Evolutionary conservation across 1,284 basidiomycete species (phyloP).

Genomic region (Trichosporon asahii): DNA sequence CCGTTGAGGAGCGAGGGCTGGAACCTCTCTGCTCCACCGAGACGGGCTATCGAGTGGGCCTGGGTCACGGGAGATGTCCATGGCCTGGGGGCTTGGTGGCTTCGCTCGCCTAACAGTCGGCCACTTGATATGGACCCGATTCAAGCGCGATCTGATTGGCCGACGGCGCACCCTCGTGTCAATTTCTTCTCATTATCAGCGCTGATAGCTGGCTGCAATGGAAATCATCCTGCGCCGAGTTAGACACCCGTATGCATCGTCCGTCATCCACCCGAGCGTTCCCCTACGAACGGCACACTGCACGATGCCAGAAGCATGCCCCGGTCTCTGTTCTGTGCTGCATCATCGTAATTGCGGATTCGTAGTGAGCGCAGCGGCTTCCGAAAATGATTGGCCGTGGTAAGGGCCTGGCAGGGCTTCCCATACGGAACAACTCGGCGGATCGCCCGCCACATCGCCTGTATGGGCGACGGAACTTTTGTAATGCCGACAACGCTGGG

Average conservation of each 20-base stretch:
- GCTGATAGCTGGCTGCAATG: neutral
- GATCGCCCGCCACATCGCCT: slow-evolving; percentile 2
- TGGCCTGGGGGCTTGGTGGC: neutral
- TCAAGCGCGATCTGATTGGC: neutral
- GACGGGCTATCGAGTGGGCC: neutral
- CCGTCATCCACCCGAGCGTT: neutral
- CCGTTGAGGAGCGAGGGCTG: neutral
- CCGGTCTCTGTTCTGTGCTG: neutral
- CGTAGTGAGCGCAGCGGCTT: neutral
- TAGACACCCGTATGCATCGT: neutral
- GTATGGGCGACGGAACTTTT: neutral
- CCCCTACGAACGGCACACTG: neutral
- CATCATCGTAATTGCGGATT: slow-evolving; percentile 1
- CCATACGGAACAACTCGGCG: slow-evolving; percentile 7
- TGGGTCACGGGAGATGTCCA: neutral
- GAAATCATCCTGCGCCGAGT: neutral
- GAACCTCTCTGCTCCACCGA: neutral
- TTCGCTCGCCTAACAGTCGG: neutral
- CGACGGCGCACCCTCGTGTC: neutral
- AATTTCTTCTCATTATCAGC: neutral
- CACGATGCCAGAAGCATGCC: neutral
- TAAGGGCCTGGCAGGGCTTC: neutral
- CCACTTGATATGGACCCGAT: slow-evolving; percentile 3
- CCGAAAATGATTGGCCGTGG: slow-evolving; percentile 3
- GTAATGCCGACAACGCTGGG: neutral